Base-by-base conservation (phyloP, 768 basidiomycete genomes). In the Pleurotus sapidus region DNA sequence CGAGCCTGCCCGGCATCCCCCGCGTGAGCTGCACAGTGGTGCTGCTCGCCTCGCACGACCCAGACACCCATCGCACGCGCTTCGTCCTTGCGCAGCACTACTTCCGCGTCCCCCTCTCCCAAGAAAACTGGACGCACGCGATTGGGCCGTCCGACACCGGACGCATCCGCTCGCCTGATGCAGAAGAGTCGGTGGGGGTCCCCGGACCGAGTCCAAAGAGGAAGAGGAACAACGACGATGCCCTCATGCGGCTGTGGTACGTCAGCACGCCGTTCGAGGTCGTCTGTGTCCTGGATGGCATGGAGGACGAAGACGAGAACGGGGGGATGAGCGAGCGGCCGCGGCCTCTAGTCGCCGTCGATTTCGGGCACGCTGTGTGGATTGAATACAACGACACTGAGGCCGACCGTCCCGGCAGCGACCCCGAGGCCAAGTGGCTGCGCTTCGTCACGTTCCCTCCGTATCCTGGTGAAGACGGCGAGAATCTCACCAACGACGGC, bases 351-450 rank as follows among this genome's bases (percentile, higher is more conserved):
- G 83, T 90, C n/a, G 88, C 88, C 0, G 87, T 94, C 5, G 85
- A 95, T 66, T 95, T 95, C 72, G 90, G 91, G 42, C 91, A 93
- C 64, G 89, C 93, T 15, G 87, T 91, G 37, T 89, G 91, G 83
- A 83, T 95, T 47, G 88, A 90, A 64, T 83, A 84, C 63, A 65
- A 61, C 61, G 74, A 70, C 62, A 72, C 57, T 49, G 70, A 70
- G n/a, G 65, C 69, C 12, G 67, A 67, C 18, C 58, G 57, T 53
- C 55, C 59, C 12, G 40, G 57, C 42, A 57, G 56, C 24, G 72
- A 73, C 6, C 49, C 65, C 18, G 77, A 77, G 1, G 70, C 72
- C 15, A 88, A 84, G 61, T 77, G 82, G 57, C 69, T 89, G 38
- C 73, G 84, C n/a, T 88, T 88, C 63, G 87, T 88, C 37, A 85